Conservation (phyloP, 75 land plant species). For the Selaginella moellendorffii region DNA sequence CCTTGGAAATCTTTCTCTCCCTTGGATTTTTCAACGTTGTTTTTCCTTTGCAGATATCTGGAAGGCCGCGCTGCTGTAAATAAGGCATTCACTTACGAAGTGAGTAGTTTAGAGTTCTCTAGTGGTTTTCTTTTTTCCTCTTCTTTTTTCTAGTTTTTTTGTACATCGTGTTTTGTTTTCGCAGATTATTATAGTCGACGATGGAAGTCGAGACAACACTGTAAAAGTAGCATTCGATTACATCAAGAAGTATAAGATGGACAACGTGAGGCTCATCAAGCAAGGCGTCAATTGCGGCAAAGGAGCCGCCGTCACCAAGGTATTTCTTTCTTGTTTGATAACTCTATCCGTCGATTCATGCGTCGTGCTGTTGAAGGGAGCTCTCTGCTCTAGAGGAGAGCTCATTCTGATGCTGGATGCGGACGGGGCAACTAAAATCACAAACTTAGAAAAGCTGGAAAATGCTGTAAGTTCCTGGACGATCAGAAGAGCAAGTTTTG, state of each 20-base stretch:
- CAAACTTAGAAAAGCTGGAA: conserved; percentile 88
- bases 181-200: conserved; percentile 89
- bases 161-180: too few species aligned
- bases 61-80: conserved; percentile 60
- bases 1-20: conserved; percentile 1
- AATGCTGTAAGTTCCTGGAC: conserved; percentile 32
- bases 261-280: conserved; percentile 71
- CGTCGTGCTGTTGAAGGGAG: conserved; percentile 40
- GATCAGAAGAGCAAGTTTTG: too few species aligned
- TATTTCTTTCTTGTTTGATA: conserved; percentile 18
- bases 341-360: neutral
- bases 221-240: conserved; percentile 72
- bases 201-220: conserved; percentile 90
- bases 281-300: conserved; percentile 85
- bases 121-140: neutral
- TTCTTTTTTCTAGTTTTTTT: too few species aligned
- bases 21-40: neutral
- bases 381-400: conserved; percentile 90
- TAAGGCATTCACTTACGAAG: conserved; percentile 86
- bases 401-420: conserved; percentile 93
- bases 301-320: conserved; percentile 94
- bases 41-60: conserved; percentile 51
- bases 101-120: conserved; percentile 13
- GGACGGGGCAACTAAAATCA: conserved; percentile 92
- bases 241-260: conserved; percentile 56